Percentiles rank a stretch among this genome's conserved stretches.
These are phyloP conservation scores for Ceratobasidium sp. DNA, from an alignment of 1,284 basidiomycete species.

Conservation along the genomic window DNA sequence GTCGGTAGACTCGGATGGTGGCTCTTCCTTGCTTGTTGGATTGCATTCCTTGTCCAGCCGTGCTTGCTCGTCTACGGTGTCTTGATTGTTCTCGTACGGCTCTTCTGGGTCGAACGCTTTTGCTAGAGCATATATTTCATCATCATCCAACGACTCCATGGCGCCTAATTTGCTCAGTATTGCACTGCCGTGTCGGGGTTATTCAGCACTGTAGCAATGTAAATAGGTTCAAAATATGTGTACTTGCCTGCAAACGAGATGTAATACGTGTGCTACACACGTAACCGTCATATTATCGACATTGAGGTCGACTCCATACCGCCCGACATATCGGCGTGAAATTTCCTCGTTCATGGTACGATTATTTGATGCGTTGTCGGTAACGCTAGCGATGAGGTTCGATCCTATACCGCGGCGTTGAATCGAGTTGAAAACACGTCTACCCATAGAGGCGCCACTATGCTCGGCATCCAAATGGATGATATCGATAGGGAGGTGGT, in stretches of 20 bases:
- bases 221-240: background rate
- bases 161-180: background rate
- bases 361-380: slow-evolving; percentile 29
- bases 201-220: background rate
- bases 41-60: background rate
- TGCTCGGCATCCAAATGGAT: slow-evolving; percentile 24
- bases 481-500: slow-evolving; percentile 5
- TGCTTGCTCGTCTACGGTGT: background rate
- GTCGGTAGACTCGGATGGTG: background rate
- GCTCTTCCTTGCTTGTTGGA: background rate
- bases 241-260: slow-evolving; percentile 9
- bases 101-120: background rate
- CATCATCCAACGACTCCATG: background rate
- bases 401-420: background rate
- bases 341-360: slow-evolving; percentile 20
- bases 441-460: background rate
- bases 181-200: background rate
- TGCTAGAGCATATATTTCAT: background rate
- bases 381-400: slow-evolving; percentile 29
- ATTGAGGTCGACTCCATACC: background rate
- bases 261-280: slow-evolving; percentile 7
- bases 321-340: background rate
- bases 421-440: background rate
- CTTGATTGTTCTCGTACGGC: background rate
- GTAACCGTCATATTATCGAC: background rate